Base-by-base conservation (phyloP, 192 early-diverging fungal genomes). In the Piromyces sp. region DNA sequence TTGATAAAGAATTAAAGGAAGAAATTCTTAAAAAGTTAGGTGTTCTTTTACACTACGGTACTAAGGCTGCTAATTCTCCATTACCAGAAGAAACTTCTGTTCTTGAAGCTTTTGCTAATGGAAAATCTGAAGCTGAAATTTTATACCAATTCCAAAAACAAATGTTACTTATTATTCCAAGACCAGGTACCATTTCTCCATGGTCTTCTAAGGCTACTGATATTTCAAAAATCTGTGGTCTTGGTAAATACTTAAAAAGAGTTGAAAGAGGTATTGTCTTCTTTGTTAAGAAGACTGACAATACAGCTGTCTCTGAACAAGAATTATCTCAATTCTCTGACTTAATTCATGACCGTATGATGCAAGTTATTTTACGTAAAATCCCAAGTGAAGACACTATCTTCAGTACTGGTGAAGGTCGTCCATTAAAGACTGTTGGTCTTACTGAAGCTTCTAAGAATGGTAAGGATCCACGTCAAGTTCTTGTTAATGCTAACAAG, bases 151-250 rank as follows among this genome's bases (percentile, higher is more conserved):
- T 80, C 81, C 33, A 78, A 29, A 36, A 38, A 9, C 80, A 38
- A 38, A 31, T 31, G 80, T 31, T 95, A 80, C 83, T 96, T 37
- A 94, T 98, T 36, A 85, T 98, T 80, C 98, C 98, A 3, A 91
- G 97, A 19, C 88, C 89, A 81, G 98, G 98, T 30, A 99, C 97
- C 30, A 99, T 99, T 83, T 96, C 96, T 14, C 98, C 98, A 26
- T 99, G 98, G 98, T 97, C 96, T 28, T 96, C 95, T 80, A 99
- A 99, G 90, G 98, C 98, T 4, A 98, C 97, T 28, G 97, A 99
- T 83, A 99, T 99, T 87, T 95, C 95, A 22, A 89, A 91, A 33
- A 92, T 94, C 78, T 99, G 97, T 87, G 96, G 95, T 68, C 89
- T 99, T 29, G 86, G 88, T 37, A 80, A 85, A 22, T 82, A 87